Percentiles rank a stretch among this genome's conserved stretches.
Conservation (phyloP, 1,284 basidiomycete genomes). For the Kalmanozyma brasiliensis region DNA sequence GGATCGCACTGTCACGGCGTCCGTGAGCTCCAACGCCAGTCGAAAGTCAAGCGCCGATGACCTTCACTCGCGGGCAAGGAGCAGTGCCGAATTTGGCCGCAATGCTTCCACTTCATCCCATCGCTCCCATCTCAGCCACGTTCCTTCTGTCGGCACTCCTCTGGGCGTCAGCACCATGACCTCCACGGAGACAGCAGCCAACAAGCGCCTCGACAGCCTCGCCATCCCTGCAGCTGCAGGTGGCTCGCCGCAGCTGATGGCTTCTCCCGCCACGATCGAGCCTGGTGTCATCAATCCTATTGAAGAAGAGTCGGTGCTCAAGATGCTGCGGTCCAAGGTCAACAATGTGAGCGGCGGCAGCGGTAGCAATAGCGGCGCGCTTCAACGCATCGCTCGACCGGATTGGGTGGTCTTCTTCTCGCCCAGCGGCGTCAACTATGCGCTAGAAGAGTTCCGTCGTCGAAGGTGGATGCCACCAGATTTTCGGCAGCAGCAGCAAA, state of each 20-base stretch:
- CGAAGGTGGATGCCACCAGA: slow-evolving; percentile 54
- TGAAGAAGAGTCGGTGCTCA: slow-evolving; percentile 35
- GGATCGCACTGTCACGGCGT: slow-evolving; percentile 10
- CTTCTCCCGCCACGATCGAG: slow-evolving; percentile 31
- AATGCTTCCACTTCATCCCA: slow-evolving; percentile 1
- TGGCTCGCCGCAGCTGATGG: slow-evolving; percentile 32
- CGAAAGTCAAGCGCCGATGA: slow-evolving; percentile 29
- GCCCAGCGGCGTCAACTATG: slow-evolving; percentile 63
- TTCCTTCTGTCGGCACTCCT: slow-evolving; percentile 37
- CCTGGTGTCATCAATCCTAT: slow-evolving; percentile 38
- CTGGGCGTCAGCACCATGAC: slow-evolving; percentile 49
- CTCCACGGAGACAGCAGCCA: slow-evolving; percentile 15
- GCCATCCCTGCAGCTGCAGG: slow-evolving; percentile 14
- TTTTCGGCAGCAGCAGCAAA: slow-evolving; percentile 1
- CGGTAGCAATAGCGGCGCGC: not conserved
- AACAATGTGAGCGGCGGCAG: slow-evolving; percentile 13
- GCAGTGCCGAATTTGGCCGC: slow-evolving; percentile 7
- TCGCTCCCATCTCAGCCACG: slow-evolving; percentile 28
- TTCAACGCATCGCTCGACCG: slow-evolving; percentile 35
- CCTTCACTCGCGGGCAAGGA: slow-evolving; percentile 5
- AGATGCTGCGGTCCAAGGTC: slow-evolving; percentile 28
- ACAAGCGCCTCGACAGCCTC: slow-evolving; percentile 24
- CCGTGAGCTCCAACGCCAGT: slow-evolving; percentile 16
- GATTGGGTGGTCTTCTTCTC: slow-evolving; percentile 68
- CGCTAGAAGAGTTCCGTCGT: slow-evolving; percentile 52